Percentiles rank a stretch among this genome's conserved stretches.
Evolutionary conservation across 495 filamentous ascomycete species (phyloP).

Genomic region (Penicillium herquei): DNA sequence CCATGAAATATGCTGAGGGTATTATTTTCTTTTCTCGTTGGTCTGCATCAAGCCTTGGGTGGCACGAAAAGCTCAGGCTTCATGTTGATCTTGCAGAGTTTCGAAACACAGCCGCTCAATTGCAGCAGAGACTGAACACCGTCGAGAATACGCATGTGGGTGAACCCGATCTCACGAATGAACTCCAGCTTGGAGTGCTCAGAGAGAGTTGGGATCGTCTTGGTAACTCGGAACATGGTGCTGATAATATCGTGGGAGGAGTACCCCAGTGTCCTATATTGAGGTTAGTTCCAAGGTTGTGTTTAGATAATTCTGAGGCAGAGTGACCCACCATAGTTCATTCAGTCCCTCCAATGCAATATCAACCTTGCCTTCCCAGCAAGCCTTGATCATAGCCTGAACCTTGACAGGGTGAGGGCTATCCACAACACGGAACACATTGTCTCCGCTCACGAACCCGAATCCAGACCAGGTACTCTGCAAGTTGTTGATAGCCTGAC

Average conservation of each 20-base stretch:
- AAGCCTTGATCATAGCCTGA: conserved; percentile 96
- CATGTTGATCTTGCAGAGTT: conserved; percentile 94
- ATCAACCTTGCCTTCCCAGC: conserved; percentile 88
- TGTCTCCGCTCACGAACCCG: conserved; percentile 94
- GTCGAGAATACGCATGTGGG: conserved; percentile 97
- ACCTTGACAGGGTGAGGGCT: conserved; percentile 96
- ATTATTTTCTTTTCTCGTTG: conserved; percentile 2
- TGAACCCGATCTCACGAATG: conserved; percentile 97
- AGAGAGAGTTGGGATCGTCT: conserved; percentile 82
- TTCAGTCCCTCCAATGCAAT: conserved; percentile 80
- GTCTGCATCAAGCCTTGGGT: conserved; percentile 32
- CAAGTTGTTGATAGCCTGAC: conserved; percentile 98
- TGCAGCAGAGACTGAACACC: conserved; percentile 94
- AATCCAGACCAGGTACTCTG: conserved; percentile 95
- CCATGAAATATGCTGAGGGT: conserved; percentile 27
- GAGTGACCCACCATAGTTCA: conserved; percentile 71
- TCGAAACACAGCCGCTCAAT: conserved; percentile 84
- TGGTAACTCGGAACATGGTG: conserved; percentile 98
- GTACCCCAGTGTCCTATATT: conserved; percentile 72
- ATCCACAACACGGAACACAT: conserved; percentile 98
- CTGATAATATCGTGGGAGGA: conserved; percentile 96
- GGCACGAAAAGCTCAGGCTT: conserved; percentile 78
- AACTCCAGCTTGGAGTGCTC: conserved; percentile 96
- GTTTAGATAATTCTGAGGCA: too few relatives aligned
- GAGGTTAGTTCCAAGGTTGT: conserved; percentile 13